Evolutionary conservation across 805 yeast genomes (phyloP), one percentile per base, ranked within the genome.

Genomic region (Spathaspora boniae): DNA sequence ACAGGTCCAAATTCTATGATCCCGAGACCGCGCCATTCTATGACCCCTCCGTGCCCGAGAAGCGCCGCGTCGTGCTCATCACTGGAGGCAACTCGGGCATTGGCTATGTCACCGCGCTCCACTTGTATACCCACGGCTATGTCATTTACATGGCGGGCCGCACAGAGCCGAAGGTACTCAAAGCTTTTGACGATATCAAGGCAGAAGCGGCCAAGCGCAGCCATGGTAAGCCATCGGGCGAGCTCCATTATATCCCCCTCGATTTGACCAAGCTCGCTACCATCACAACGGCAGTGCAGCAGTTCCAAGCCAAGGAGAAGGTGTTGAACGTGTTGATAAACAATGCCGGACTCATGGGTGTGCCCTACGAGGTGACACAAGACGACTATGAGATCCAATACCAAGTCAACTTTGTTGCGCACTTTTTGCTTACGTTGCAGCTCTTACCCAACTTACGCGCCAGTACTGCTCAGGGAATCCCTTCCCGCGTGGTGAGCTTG

Each of bases 181-280:
- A 50, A 33, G 69, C 70, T 3, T 57, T 65, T 26, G 50, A 44
- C 6, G 63, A 53, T 3, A 59, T 66, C 17, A 47, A 56, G 32
- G 25, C 26, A 2, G 70, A 65, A 40, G 70, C 70, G 2, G 37
- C 43, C 6, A 38, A 33, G 8, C 47, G 70, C 36, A 26, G 23
- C 4, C 42, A 26, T 3, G 12, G 33, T 6, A 31, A 33, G 11
- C 51, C 40, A 28, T 44, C 74, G 16, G 88, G 89, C 0, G 70
- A 70, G 33, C 53, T 83, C 15, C 59, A 65, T 36, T 73, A 62
- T 41, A 43, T 82, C 9, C 73, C 77, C 34, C 47, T 78, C 36
- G 89, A 84, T 53, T 59, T 84, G 37, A 47, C 74, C 17, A 74
- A 50, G 40, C 43, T 61, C 12, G 34, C 38, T 6, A 46, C 58